Percentiles rank a stretch among this genome's conserved stretches.
Evolutionary conservation across 192 early-diverging fungal genomes (phyloP).

Genomic region (Coemansia sp.): DNA sequence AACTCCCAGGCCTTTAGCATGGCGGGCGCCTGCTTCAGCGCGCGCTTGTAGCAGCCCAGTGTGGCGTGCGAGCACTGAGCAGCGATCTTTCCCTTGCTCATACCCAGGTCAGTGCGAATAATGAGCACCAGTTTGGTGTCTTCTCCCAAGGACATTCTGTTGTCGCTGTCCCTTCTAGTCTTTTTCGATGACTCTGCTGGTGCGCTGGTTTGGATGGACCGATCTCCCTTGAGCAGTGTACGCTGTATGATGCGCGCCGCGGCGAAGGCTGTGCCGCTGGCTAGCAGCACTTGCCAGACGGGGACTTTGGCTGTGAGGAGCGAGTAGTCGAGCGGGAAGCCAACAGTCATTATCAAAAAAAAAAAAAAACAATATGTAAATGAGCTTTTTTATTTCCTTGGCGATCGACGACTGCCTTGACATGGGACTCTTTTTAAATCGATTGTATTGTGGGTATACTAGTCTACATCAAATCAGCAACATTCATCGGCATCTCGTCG

Average conservation of each 20-base stretch:
- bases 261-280: slow-evolving; percentile 23
- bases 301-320: slow-evolving; percentile 14
- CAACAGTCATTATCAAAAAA: background rate
- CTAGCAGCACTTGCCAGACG: slow-evolving; percentile 35
- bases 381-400: too few species aligned
- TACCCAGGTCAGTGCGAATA: slow-evolving; percentile 84
- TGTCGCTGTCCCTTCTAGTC: background rate
- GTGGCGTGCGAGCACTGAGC: slow-evolving; percentile 95
- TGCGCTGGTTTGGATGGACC: background rate
- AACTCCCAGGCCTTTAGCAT: slow-evolving; percentile 66
- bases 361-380: background rate
- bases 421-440: background rate
- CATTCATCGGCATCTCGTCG: slow-evolving; percentile 54
- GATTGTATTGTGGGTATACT: background rate
- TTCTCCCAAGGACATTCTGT: slow-evolving; percentile 1
- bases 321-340: slow-evolving; percentile 1
- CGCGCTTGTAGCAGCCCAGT: slow-evolving; percentile 74
- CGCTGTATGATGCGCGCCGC: background rate
- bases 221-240: background rate
- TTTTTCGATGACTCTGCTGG: background rate
- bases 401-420: too few species aligned
- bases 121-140: slow-evolving; percentile 66
- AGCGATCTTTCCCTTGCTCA: slow-evolving; percentile 93
- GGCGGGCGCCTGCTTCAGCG: slow-evolving; percentile 49
- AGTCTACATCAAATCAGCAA: slow-evolving; percentile 34